These are phyloP conservation scores for Salix viminalis DNA, from an alignment of 345 rosid species.

Conservation along the genomic window DNA sequence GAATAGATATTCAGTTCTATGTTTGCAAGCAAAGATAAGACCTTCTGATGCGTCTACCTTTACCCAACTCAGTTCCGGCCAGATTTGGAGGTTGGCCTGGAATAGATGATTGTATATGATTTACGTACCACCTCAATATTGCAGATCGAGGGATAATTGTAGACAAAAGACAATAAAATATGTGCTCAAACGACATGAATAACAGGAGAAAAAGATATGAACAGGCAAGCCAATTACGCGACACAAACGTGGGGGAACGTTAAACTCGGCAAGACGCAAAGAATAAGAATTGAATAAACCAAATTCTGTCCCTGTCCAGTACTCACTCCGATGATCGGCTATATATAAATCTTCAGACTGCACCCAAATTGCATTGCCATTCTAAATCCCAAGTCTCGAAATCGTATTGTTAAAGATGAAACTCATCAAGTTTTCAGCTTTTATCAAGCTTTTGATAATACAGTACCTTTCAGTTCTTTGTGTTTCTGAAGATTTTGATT, in stretches of 20 bases:
- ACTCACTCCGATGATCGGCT: background rate
- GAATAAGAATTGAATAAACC: background rate
- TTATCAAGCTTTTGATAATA: conserved; percentile 35
- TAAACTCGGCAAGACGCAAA: background rate
- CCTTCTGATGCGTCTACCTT: too few species aligned
- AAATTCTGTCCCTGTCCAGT: background rate
- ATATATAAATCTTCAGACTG: background rate
- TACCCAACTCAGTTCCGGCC: too few species aligned
- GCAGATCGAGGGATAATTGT: background rate
- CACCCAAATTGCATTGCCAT: background rate
- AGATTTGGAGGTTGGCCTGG: background rate
- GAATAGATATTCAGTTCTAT: background rate
- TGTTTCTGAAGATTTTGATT: conserved; percentile 55
- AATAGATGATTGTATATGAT: too few species aligned
- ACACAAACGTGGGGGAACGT: background rate
- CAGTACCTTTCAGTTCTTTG: conserved; percentile 43
- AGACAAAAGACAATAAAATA: background rate
- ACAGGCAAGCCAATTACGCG: background rate
- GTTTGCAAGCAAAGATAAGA: background rate
- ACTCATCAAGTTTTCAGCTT: conserved; percentile 12
- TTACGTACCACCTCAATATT: too few species aligned
- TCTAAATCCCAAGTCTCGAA: background rate
- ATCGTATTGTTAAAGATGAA: conserved; percentile 16
- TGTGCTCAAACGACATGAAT: background rate
- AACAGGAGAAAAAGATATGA: background rate